These are phyloP conservation scores for Castanea mollissima DNA, from an alignment of 306 rosid species.

Conservation along the genomic window DNA sequence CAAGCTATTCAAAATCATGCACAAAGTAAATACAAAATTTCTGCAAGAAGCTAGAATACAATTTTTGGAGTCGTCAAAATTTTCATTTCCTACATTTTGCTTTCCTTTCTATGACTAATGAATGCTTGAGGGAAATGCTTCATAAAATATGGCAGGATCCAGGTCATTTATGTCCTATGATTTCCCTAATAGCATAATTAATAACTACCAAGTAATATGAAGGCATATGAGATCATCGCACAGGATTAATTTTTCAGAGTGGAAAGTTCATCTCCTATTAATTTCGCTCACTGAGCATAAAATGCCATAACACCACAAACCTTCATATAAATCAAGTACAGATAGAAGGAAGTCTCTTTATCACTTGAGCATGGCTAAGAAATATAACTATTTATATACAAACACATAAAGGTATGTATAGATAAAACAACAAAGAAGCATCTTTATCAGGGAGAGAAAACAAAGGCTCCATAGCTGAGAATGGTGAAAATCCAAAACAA, in stretches of 20 bases:
- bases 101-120: background rate
- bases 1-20: constrained; percentile 9
- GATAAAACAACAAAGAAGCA: too few relatives aligned
- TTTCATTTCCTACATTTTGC: background rate
- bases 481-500: too few relatives aligned
- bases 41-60: constrained; percentile 12
- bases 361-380: too few relatives aligned
- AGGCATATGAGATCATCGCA: background rate
- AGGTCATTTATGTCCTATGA: background rate
- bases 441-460: too few relatives aligned
- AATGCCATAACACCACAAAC: background rate
- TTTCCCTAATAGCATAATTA: background rate
- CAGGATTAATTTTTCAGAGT: background rate
- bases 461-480: too few relatives aligned
- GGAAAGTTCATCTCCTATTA: background rate
- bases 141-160: background rate
- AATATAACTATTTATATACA: too few relatives aligned
- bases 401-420: too few relatives aligned
- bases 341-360: background rate
- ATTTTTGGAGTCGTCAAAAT: background rate
- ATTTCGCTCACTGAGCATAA: background rate
- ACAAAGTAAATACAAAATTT: constrained; percentile 9
- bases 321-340: background rate
- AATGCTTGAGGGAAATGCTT: background rate
- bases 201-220: background rate